Evolutionary conservation across 305 asterid genomes (phyloP), one percentile per base, ranked within the genome.

Genomic region (Coffea humblotiana): DNA sequence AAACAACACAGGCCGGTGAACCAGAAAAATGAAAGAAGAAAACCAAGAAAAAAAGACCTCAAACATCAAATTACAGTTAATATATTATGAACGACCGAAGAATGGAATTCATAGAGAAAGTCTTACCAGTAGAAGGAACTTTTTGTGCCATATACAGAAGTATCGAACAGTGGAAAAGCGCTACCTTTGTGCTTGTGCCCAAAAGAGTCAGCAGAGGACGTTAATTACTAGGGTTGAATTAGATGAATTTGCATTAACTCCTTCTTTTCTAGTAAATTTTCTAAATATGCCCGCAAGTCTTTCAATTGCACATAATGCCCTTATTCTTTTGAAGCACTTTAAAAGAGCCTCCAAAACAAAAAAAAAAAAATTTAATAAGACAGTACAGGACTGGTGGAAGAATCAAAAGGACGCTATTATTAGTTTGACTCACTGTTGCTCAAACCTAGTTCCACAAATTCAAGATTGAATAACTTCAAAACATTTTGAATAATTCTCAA

Each of bases 151-250:
- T 7, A 58, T 52, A 29, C 27, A 78, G 40, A 60, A 4, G 61
- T 12, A 70, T 8, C n/a, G 58, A 21, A 29, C 19, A 12, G 12
- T 48, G 3, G 43, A 61, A 75, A 75, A 23, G 23, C 23, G 64
- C 25, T 40, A 6, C n/a, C 49, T 69, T 37, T 29, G 58, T 43
- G 43, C n/a, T 64, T 49, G 71, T 54, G 67, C 27, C 5, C 12
- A 7, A 74, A 15, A 60, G 15, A 37, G 78, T n/a, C 61, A 43
- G 79, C 79, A 48, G 63, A 11, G 43, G 52, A 27, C 79, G 80
- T 58, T 68, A 68, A 56, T 78, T 45, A 67, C 85, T 78, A 82
- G 85, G 82, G 77, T 61, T 74, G 77, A 73, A 73, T 67, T 25
- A 48, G 15, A 0, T 43, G 23, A 47, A 74, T 66, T 82, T 68